Evolutionary conservation across 2,329 filamentous ascomycete species (phyloP), one percentile per base, ranked within the genome.

Genomic region (Fusarium sp.): DNA sequence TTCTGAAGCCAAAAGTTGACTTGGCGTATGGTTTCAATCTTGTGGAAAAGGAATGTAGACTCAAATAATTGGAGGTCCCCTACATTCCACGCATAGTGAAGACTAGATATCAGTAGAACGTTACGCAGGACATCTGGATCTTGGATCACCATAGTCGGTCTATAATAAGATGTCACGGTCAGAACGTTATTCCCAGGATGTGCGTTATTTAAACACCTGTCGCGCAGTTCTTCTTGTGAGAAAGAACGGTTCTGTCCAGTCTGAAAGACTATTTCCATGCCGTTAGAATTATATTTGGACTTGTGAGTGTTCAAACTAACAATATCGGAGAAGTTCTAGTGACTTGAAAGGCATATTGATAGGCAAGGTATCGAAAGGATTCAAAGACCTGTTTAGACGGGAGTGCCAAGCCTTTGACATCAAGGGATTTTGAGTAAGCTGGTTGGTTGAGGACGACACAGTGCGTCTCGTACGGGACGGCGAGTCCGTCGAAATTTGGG

Each of bases 71-170:
- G 12, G 11, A 18, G 4, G 12, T 16, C 27, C 3, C 49, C 49
- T 14, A 38, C 32, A 18, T 52, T 52, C 32, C 24, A 42, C 3
- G 49, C n/a, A 42, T 52, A 52, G 49, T 52, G 49, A 52, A 52
- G 49, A 29, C 49, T n/a, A 15, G 49, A 22, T 18, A 52, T 52
- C 0, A 52, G 34, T n/a, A 52, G 7, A 20, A 25, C 3, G 11
- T 52, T 52, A 4, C 49, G 49, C 5, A 52, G 27, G 15, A 32
- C 29, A 45, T 29, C 34, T n/a, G 34, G 34, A 38, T 38, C 16
- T 7, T 38, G 34, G 34, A 38, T 38, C 18, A 38, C 3, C 34
- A 38, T 38, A 7, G 18, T 4, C 34, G 34, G 34, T 38, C 34
- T 38, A n/a, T 16, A 30, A 30, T 8, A 30, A 6, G 3, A 15